Conservation (phyloP, 495 filamentous ascomycete species). For the Penicillium cosmopolitanum region DNA sequence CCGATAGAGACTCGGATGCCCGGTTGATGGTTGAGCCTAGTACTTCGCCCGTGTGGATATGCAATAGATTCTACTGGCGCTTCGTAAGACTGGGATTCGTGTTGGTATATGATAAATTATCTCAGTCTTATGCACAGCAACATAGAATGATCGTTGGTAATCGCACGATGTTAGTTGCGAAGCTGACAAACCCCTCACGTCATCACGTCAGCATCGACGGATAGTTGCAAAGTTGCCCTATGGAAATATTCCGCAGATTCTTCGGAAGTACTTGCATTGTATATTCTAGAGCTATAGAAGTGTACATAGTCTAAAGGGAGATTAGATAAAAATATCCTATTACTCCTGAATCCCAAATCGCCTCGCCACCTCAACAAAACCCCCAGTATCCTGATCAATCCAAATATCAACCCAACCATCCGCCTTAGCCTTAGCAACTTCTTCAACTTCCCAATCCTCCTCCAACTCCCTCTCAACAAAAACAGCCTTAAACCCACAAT, state of each 20-base stretch:
- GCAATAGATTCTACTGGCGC: no score
- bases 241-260: neutral
- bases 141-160: neutral
- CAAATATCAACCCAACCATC: conserved; percentile 59
- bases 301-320: no score
- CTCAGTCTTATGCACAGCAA: neutral
- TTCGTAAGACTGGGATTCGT: no score
- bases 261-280: neutral
- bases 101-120: no score
- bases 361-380: conserved; percentile 40
- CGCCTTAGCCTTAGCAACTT: conserved; percentile 53
- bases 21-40: no score
- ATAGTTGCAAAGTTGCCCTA: neutral
- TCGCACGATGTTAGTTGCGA: neutral
- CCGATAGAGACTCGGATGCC: neutral
- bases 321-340: neutral
- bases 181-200: conserved; percentile 19
- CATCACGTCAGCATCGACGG: conserved; percentile 11
- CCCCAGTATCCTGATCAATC: conserved; percentile 28
- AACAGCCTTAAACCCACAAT: conserved; percentile 65
- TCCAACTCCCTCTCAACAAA: conserved; percentile 74
- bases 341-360: conserved; percentile 31
- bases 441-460: conserved; percentile 59
- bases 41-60: no score
- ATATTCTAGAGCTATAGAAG: no score